Evolutionary conservation across 805 yeast species (phyloP).

Genomic region (Candida stauntonica): DNA sequence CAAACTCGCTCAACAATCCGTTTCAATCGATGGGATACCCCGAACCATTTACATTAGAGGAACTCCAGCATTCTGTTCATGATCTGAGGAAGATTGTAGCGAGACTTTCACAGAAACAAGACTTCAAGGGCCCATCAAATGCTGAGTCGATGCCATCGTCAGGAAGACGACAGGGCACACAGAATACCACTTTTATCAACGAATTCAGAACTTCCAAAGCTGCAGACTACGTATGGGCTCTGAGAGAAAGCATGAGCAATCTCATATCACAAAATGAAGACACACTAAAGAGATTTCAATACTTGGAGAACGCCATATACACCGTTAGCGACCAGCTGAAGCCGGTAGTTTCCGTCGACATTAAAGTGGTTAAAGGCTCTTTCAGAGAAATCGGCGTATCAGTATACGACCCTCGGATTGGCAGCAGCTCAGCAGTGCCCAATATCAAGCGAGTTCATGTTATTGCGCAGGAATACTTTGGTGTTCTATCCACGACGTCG

Average conservation of each 20-base stretch:
- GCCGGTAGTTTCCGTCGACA: constrained; percentile 9
- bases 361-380: constrained; percentile 9
- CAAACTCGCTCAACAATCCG: background rate
- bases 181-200: background rate
- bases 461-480: constrained; percentile 18
- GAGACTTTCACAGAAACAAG: background rate
- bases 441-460: constrained; percentile 15
- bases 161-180: too few relatives aligned
- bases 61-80: background rate
- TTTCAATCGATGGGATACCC: constrained; percentile 9
- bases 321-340: constrained; percentile 10
- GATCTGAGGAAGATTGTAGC: constrained; percentile 6
- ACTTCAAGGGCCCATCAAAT: background rate
- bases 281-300: constrained; percentile 18
- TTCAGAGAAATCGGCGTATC: constrained; percentile 20
- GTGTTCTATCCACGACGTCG: constrained; percentile 19
- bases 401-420: constrained; percentile 19
- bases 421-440: constrained; percentile 9
- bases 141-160: too few relatives aligned
- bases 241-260: background rate
- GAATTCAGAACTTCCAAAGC: constrained; percentile 7
- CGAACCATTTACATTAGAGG: constrained; percentile 5
- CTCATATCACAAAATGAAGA: background rate
- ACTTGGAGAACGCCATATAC: constrained; percentile 10
- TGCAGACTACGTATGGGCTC: constrained; percentile 11